Conservation (phyloP, 495 filamentous ascomycete species). For the Peziza echinospora region DNA sequence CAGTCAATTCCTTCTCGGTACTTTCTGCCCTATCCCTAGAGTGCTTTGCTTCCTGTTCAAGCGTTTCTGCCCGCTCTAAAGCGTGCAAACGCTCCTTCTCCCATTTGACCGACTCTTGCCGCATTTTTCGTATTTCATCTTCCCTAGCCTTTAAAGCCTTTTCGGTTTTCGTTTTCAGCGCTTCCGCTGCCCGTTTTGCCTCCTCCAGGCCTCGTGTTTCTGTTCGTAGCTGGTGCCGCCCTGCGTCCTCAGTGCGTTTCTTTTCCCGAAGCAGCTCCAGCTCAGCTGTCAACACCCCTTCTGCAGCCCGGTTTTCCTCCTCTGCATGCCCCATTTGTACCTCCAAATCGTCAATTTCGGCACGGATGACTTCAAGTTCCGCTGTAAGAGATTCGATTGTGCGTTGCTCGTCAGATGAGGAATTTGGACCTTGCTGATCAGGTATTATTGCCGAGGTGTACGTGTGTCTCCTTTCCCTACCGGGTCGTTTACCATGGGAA, state of each 20-base stretch:
- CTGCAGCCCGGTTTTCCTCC: constrained; percentile 48
- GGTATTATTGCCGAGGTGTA: constrained; percentile 26
- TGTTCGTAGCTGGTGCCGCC: constrained; percentile 48
- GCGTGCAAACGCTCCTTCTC: constrained; percentile 23
- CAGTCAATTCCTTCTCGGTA: constrained; percentile 16
- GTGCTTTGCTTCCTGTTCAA: constrained; percentile 23
- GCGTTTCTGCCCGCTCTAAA: constrained; percentile 23
- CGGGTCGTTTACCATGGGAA: constrained; percentile 23
- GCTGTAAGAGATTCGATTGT: constrained; percentile 41
- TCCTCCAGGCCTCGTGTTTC: constrained; percentile 64
- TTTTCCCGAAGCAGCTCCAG: constrained; percentile 63
- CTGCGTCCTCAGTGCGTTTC: constrained; percentile 43
- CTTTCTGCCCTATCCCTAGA: constrained; percentile 19
- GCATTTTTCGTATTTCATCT: constrained; percentile 34
- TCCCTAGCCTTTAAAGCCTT: constrained; percentile 55
- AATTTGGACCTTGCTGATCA: constrained; percentile 21
- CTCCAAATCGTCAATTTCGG: constrained; percentile 41
- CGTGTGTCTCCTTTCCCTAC: constrained; percentile 31
- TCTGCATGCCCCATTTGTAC: constrained; percentile 38
- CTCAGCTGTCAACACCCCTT: constrained; percentile 36
- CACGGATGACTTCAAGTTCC: constrained; percentile 45
- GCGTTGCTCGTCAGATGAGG: constrained; percentile 20
- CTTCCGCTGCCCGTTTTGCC: constrained; percentile 62
- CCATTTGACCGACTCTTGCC: constrained; percentile 35
- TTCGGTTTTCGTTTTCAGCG: constrained; percentile 57